Conservation (phyloP, 768 basidiomycete genomes). For the Bullera alba region DNA sequence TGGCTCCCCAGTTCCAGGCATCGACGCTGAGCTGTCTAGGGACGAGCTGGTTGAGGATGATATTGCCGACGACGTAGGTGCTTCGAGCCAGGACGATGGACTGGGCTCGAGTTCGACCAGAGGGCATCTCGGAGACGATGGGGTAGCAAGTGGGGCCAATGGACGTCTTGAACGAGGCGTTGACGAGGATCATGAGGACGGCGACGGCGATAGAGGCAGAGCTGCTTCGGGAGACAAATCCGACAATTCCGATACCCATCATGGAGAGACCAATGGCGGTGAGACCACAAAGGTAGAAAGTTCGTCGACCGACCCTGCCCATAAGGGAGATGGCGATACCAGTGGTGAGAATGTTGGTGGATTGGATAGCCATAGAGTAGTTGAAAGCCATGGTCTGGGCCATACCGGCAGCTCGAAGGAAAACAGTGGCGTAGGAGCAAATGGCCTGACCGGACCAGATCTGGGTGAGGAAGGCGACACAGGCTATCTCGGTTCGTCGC, state of each 20-base stretch:
- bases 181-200: conserved; percentile 1
- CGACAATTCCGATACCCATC: conserved; percentile 8
- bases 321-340: conserved; percentile 3
- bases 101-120: conserved; percentile 14
- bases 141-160: conserved; percentile 13
- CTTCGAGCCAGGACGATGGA: conserved; percentile 23
- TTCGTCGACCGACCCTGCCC: conserved; percentile 35
- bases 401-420: conserved; percentile 12
- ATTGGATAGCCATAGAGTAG: conserved; percentile 13
- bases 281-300: conserved; percentile 38
- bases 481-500: conserved; percentile 28
- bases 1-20: conserved; percentile 25
- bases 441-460: conserved; percentile 3
- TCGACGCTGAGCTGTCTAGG: conserved; percentile 11
- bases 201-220: conserved; percentile 1
- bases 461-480: conserved; percentile 12
- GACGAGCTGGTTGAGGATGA: conserved; percentile 6
- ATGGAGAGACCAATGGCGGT: conserved; percentile 27
- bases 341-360: conserved; percentile 9
- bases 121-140: conserved; percentile 29
- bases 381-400: conserved; percentile 6
- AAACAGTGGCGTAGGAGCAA: neutral
- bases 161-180: conserved; percentile 6
- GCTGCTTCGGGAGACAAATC: conserved; percentile 1
- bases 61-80: conserved; percentile 5